Percentiles rank a stretch among this genome's conserved stretches.
These are phyloP conservation scores for Plasmodium gallinaceum DNA, from an alignment of 169 alveolate genomes.

Conservation along the genomic window DNA sequence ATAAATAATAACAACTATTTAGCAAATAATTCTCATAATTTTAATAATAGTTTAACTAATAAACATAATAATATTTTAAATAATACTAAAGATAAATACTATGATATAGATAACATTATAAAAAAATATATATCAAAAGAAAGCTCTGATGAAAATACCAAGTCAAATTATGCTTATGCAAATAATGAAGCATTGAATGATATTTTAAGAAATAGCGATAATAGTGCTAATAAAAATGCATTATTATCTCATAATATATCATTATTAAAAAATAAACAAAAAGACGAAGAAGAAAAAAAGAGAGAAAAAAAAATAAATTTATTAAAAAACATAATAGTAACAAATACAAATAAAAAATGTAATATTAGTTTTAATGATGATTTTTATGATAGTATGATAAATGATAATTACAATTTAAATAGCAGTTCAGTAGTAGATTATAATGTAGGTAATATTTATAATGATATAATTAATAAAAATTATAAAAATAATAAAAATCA, in stretches of 20 bases:
- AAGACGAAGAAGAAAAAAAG: constrained; percentile 65
- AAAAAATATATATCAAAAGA: constrained; percentile 35
- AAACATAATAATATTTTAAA: not conserved
- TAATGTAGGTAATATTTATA: constrained; percentile 3
- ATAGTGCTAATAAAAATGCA: not conserved
- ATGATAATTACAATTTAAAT: constrained; percentile 11
- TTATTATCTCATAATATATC: constrained; percentile 18
- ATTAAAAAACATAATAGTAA: constrained; percentile 65
- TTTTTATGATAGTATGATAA: constrained; percentile 42
- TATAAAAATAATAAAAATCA: not conserved
- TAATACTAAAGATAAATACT: not conserved
- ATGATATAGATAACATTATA: constrained; percentile 37
- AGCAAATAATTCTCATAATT: not conserved
- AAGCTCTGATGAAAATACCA: constrained; percentile 5
- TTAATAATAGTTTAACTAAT: not conserved
- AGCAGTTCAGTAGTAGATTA: constrained; percentile 45
- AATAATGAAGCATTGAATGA: constrained; percentile 1
- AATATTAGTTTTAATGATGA: constrained; percentile 61
- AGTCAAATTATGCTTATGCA: not conserved
- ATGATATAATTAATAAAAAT: constrained; percentile 13
- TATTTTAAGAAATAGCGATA: constrained; percentile 1
- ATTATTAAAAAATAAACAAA: constrained; percentile 45
- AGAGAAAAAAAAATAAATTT: constrained; percentile 63
- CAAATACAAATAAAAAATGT: constrained; percentile 31
- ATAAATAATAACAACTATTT: not conserved